Conservation (phyloP, 2,329 filamentous ascomycete genomes). For the Fusarium bactridioides region DNA sequence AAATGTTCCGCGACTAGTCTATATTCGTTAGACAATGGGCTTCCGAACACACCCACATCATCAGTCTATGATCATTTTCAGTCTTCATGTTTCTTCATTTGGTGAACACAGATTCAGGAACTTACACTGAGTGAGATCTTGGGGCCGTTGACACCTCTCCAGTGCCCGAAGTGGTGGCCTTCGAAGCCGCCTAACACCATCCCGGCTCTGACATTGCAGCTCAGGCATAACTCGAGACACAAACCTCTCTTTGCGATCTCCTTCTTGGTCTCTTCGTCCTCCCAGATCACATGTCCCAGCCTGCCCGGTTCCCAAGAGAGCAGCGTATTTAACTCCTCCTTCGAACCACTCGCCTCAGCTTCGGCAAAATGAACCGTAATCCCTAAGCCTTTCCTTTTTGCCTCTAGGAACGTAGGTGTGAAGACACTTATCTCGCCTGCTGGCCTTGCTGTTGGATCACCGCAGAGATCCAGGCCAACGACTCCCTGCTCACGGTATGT, state of each 20-base stretch:
- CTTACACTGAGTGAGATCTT: constrained; percentile 74
- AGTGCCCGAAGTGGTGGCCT: constrained; percentile 81
- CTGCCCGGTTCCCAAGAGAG: constrained; percentile 72
- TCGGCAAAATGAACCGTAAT: constrained; percentile 85
- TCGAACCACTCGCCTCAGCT: constrained; percentile 62
- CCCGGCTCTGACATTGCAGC: constrained; percentile 80
- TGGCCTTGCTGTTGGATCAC: constrained; percentile 65
- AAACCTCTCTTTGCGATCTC: constrained; percentile 62
- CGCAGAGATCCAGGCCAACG: constrained; percentile 81
- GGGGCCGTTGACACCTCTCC: constrained; percentile 66
- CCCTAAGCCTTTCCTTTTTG: constrained; percentile 62
- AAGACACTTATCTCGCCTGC: constrained; percentile 69
- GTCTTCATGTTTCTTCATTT: background rate
- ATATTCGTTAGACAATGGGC: constrained; percentile 79
- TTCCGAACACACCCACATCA: constrained; percentile 83
- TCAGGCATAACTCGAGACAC: constrained; percentile 79
- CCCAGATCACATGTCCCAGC: constrained; percentile 81
- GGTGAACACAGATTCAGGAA: constrained; percentile 29
- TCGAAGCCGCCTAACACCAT: constrained; percentile 72
- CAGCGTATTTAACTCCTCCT: constrained; percentile 68
- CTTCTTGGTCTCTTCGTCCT: constrained; percentile 65
- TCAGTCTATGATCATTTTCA: constrained; percentile 67
- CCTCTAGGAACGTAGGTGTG: constrained; percentile 64
- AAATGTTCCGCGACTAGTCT: constrained; percentile 76
- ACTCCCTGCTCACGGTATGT: constrained; percentile 63